These are phyloP conservation scores for Triticum dicoccoides DNA, from an alignment of 176 grass and related monocot genomes.

Conservation along the genomic window DNA sequence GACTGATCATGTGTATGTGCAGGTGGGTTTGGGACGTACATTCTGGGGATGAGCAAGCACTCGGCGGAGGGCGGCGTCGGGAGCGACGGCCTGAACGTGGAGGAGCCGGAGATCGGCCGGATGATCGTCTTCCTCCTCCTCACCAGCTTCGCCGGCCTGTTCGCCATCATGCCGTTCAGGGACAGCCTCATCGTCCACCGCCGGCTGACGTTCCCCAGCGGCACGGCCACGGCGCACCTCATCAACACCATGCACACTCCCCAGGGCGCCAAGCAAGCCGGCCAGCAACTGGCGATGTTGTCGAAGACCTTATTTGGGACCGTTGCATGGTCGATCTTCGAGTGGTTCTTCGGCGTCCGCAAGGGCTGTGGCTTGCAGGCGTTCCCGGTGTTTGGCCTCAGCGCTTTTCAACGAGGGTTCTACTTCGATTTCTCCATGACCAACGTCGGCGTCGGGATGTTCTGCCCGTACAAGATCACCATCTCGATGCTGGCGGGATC, in stretches of 20 bases:
- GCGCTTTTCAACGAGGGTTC: constrained; percentile 39
- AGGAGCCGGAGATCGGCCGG: constrained; percentile 21
- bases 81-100: constrained; percentile 20
- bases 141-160: constrained; percentile 48
- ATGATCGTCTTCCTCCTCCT: constrained; percentile 48
- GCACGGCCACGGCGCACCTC: constrained; percentile 57
- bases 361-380: constrained; percentile 43
- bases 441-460: constrained; percentile 58
- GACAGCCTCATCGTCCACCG: constrained; percentile 61
- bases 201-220: constrained; percentile 61
- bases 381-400: constrained; percentile 58
- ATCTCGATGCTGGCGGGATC: constrained; percentile 55
- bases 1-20: not conserved
- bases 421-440: constrained; percentile 65
- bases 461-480: constrained; percentile 52
- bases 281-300: constrained; percentile 43
- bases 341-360: constrained; percentile 57
- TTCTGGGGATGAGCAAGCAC: constrained; percentile 26
- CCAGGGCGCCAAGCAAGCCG: constrained; percentile 39
- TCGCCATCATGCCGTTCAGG: constrained; percentile 50
- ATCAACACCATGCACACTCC: constrained; percentile 74
- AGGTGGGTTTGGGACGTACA: constrained; percentile 39
- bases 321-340: constrained; percentile 47
- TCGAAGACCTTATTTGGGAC: constrained; percentile 52
- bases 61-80: not conserved